phyloP scores from a whole-genome alignment of 306 rosid genomes.

The Gillenia trifoliata region DNA sequence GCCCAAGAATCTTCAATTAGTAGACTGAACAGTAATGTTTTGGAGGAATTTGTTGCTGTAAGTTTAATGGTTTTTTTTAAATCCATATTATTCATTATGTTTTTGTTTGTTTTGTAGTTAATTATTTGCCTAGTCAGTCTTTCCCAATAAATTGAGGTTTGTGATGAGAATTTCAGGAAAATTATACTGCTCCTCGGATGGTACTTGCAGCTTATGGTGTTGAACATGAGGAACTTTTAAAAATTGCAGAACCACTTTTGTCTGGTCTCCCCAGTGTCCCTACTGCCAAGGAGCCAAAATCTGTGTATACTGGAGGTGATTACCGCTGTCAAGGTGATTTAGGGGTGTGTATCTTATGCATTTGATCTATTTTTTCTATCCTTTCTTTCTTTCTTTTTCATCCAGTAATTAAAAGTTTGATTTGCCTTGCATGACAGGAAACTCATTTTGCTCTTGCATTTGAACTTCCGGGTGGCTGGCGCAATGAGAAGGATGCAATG shows the following conservation, averaged over 20 bases:
- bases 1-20: constrained; percentile 62
- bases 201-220: constrained; percentile 94
- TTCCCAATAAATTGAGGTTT: constrained; percentile 7
- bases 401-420: constrained; percentile 2
- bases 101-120: constrained; percentile 2
- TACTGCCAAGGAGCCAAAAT: constrained; percentile 57
- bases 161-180: constrained; percentile 56
- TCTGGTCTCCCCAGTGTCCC: constrained; percentile 70
- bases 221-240: constrained; percentile 78
- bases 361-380: constrained; percentile 9
- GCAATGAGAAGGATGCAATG: constrained; percentile 79
- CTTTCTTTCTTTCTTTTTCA: constrained; percentile 11
- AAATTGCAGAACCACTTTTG: constrained; percentile 82
- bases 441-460: constrained; percentile 94
- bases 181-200: constrained; percentile 75
- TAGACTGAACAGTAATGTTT: constrained; percentile 50
- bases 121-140: not conserved
- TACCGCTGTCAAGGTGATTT: constrained; percentile 75
- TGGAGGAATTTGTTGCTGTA: constrained; percentile 88
- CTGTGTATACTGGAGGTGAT: constrained; percentile 84
- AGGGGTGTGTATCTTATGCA: constrained; percentile 53
- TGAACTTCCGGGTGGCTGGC: constrained; percentile 98
- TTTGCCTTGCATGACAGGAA: constrained; percentile 49
- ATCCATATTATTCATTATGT: not conserved
- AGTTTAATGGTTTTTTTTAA: constrained; percentile 28